These are phyloP conservation scores for Solanum appendiculatum DNA, from an alignment of 257 asterid genomes.

Conservation along the genomic window DNA sequence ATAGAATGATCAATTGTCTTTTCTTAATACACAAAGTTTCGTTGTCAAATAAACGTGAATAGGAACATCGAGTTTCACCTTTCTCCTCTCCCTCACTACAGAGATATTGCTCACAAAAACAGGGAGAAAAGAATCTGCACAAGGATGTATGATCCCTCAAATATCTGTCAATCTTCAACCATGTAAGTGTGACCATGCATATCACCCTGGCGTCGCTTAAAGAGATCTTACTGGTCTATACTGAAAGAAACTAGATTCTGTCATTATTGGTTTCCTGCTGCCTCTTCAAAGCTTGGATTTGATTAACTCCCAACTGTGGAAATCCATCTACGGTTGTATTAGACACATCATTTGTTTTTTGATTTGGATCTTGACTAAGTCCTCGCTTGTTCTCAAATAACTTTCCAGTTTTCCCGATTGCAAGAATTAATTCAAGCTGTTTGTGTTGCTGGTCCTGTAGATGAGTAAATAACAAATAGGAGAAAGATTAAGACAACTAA, in stretches of 20 bases:
- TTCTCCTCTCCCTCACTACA: background rate
- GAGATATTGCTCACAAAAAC: background rate
- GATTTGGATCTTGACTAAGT: background rate
- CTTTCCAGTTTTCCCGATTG: constrained; percentile 32
- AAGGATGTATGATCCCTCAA: background rate
- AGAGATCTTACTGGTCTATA: background rate
- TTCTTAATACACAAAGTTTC: background rate
- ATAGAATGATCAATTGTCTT: background rate
- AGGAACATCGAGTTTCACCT: background rate
- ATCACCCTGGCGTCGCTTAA: background rate
- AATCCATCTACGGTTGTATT: constrained; percentile 10
- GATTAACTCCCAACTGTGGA: constrained; percentile 18
- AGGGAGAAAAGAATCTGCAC: background rate
- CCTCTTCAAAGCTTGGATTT: constrained; percentile 18
- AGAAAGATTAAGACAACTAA: background rate
- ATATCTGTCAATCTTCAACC: background rate
- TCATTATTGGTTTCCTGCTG: constrained; percentile 30
- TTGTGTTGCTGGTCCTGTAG: constrained; percentile 76
- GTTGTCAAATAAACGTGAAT: background rate
- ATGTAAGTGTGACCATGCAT: background rate
- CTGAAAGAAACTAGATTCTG: constrained; percentile 11
- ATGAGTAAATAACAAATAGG: background rate
- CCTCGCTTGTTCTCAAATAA: constrained; percentile 19
- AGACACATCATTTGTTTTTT: background rate
- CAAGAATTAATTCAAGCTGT: constrained; percentile 65